Percentiles rank a stretch among this genome's conserved stretches.
phyloP scores from a whole-genome alignment of 371 early-diverging fungal species.

The Mucor mucedo region DNA sequence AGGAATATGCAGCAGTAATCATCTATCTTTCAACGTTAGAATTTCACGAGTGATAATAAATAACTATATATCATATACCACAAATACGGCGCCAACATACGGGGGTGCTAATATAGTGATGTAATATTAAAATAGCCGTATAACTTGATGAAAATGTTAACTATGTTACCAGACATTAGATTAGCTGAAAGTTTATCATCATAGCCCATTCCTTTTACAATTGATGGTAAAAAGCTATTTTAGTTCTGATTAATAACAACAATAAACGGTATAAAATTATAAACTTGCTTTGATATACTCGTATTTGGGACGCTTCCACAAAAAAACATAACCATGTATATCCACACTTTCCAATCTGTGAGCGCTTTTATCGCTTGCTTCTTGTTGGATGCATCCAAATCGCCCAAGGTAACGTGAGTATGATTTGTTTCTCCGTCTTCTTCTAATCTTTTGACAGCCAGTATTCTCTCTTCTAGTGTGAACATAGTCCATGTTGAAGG shows the following conservation, averaged over 20 bases:
- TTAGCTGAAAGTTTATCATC: slow-evolving; percentile 50
- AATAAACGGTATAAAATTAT: background rate
- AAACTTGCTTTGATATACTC: slow-evolving; percentile 50
- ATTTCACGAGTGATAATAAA: too few species aligned
- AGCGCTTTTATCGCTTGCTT: slow-evolving; percentile 45
- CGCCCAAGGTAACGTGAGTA: slow-evolving; percentile 38
- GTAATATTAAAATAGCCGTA: background rate
- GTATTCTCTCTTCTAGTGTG: slow-evolving; percentile 34
- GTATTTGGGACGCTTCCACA: slow-evolving; percentile 57
- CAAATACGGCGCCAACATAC: slow-evolving; percentile 48
- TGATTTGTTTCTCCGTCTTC: slow-evolving; percentile 16
- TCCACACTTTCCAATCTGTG: slow-evolving; percentile 54
- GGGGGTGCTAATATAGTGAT: slow-evolving; percentile 40
- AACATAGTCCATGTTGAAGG: slow-evolving; percentile 43
- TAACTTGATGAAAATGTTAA: background rate
- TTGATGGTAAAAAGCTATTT: slow-evolving; percentile 46
- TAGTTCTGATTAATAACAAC: background rate
- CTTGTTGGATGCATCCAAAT: slow-evolving; percentile 43
- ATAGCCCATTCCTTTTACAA: slow-evolving; percentile 53
- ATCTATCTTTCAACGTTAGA: slow-evolving; percentile 26
- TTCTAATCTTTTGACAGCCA: slow-evolving; percentile 36
- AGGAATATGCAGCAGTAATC: slow-evolving; percentile 46
- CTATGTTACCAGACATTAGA: slow-evolving; percentile 46
- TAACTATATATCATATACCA: slow-evolving; percentile 28
- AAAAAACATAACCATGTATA: slow-evolving; percentile 58